Evolutionary conservation across 768 basidiomycete species (phyloP).

Genomic region (Leccinum subtestaceum): DNA sequence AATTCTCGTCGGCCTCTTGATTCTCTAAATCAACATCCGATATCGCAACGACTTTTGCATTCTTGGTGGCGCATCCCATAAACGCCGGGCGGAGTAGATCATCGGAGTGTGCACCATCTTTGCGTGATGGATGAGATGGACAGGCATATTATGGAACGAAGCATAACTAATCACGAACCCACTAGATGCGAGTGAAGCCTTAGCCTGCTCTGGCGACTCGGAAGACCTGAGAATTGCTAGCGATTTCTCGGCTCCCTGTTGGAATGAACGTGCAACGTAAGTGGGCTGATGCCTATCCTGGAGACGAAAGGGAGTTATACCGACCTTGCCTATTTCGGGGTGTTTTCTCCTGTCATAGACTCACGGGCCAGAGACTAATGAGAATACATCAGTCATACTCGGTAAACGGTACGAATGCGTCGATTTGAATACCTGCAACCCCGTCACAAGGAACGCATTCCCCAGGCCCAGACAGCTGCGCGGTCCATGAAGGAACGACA

Average conservation of each 20-base stretch:
- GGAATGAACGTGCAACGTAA: slow-evolving; percentile 5
- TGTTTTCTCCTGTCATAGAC: slow-evolving; percentile 70
- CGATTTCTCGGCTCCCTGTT: slow-evolving; percentile 84
- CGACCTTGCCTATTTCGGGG: slow-evolving; percentile 91
- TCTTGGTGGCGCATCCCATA: slow-evolving; percentile 91
- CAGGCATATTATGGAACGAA: not conserved
- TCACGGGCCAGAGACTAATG: slow-evolving; percentile 80
- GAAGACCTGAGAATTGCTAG: slow-evolving; percentile 73
- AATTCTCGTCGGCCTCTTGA: slow-evolving; percentile 63
- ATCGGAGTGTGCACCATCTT: slow-evolving; percentile 77
- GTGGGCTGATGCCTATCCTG: not conserved
- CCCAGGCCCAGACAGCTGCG: too few species aligned
- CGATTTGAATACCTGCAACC: slow-evolving; percentile 47
- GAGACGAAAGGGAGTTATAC: not conserved
- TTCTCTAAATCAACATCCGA: slow-evolving; percentile 20
- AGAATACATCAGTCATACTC: slow-evolving; percentile 5
- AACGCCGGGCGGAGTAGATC: slow-evolving; percentile 85
- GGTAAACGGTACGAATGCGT: not conserved
- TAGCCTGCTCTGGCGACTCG: slow-evolving; percentile 63
- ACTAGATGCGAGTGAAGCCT: slow-evolving; percentile 69
- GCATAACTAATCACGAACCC: slow-evolving; percentile 26
- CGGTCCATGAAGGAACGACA: too few species aligned
- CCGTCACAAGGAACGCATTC: too few species aligned
- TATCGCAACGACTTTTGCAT: slow-evolving; percentile 91
- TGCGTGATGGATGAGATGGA: not conserved